A percentile compares a stretch with the other conserved stretches of the same genome.
phyloP scores from a whole-genome alignment of 768 basidiomycete genomes.

The Mycena amicta region DNA sequence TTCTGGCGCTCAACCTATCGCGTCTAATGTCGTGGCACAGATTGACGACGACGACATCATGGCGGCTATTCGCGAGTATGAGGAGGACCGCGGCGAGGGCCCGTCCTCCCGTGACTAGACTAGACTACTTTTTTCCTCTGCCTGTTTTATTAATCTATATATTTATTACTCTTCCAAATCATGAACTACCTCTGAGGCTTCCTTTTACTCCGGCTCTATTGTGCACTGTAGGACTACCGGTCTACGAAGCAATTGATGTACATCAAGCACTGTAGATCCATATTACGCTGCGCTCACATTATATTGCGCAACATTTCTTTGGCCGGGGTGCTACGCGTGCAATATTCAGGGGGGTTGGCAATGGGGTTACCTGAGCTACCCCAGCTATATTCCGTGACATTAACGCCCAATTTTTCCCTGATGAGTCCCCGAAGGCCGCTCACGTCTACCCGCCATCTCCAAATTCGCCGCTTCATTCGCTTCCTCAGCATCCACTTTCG shows the following conservation, averaged over 20 bases:
- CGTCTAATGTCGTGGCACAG: background rate
- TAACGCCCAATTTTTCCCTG: background rate
- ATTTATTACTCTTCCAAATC: background rate
- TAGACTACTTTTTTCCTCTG: background rate
- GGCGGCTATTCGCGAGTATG: conserved; percentile 8
- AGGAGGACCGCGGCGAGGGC: background rate
- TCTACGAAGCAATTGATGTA: background rate
- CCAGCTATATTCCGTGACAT: background rate
- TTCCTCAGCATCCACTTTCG: too few relatives aligned
- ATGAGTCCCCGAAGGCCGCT: background rate
- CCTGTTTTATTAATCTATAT: background rate
- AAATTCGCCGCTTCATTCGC: conserved; percentile 22
- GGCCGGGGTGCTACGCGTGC: background rate
- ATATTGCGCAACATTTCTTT: background rate
- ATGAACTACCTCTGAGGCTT: background rate
- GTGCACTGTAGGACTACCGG: background rate
- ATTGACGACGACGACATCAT: background rate
- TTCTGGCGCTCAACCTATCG: conserved; percentile 10
- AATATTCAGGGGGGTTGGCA: background rate
- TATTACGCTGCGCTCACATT: background rate
- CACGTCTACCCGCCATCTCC: conserved; percentile 7
- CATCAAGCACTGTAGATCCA: background rate
- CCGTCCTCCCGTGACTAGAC: background rate
- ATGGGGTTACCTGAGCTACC: background rate
- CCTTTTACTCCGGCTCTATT: background rate